Percentiles rank a stretch among this genome's conserved stretches.
phyloP scores from a whole-genome alignment of 2,329 filamentous ascomycete genomes.

The Phialocephala sp. region DNA sequence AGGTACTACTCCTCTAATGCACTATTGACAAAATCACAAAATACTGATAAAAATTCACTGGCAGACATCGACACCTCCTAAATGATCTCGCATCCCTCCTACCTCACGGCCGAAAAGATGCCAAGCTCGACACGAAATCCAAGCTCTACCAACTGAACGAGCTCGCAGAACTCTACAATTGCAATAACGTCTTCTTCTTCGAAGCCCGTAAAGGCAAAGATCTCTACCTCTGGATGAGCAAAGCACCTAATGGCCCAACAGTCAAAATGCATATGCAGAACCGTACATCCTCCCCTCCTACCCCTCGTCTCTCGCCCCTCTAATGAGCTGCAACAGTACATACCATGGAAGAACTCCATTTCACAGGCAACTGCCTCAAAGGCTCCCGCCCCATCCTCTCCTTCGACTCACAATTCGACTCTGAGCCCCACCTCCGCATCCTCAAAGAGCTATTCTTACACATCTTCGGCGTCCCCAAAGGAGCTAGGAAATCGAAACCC shows the following conservation, averaged over 20 bases:
- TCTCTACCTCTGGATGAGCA: conserved; percentile 91
- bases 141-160: conserved; percentile 85
- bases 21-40: conserved; percentile 12
- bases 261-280: conserved; percentile 79
- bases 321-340: conserved; percentile 64
- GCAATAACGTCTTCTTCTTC: conserved; percentile 94
- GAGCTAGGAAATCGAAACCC: conserved; percentile 87
- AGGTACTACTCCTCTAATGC: conserved; percentile 54
- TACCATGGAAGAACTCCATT: conserved; percentile 96
- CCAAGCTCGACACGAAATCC: conserved; percentile 95
- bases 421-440: conserved; percentile 77
- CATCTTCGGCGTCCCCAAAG: conserved; percentile 89
- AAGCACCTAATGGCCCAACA: conserved; percentile 72
- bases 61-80: conserved; percentile 88
- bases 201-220: conserved; percentile 95
- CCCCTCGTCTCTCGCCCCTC: conserved; percentile 2
- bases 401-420: conserved; percentile 88
- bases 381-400: conserved; percentile 89
- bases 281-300: conserved; percentile 48
- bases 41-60: conserved; percentile 2
- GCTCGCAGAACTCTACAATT: conserved; percentile 77
- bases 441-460: conserved; percentile 91
- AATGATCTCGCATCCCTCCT: conserved; percentile 88
- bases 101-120: conserved; percentile 91
- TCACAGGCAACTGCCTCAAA: conserved; percentile 95